Base-by-base conservation (phyloP, 768 basidiomycete genomes). In the Lyophyllum semitale region DNA sequence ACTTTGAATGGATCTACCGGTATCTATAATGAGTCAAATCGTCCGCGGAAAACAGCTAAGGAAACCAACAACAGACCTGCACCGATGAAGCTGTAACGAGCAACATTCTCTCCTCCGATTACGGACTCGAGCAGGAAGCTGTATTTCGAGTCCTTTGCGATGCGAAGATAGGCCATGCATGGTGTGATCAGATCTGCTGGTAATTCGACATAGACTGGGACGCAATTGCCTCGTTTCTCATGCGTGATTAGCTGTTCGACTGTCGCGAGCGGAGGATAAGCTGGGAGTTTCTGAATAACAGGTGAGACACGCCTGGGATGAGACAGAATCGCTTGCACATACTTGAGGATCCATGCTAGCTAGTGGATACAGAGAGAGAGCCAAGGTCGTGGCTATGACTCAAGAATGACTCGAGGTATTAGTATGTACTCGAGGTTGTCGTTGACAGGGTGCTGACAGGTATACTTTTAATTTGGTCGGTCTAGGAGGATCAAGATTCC, bases 101-200 rank as follows among this genome's bases (percentile, higher is more conserved):
- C 95, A 45, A 96, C 76, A 67, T 85, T 92, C 76, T 97, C 93
- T 38, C 95, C 95, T 26, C 84, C 89, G 26, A 93, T 79, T 41
- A 98, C 89, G 43, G 93, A 95, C 71, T 99, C 97, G 40, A 99
- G 81, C 44, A 99, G 74, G 71, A 98, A 99, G 68, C 92, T 95
- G 76, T 96, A 92, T 68, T 89, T 91, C 1, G 93, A 92, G 65
- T 94, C 91, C 65, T 95, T 89, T 12, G 95, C 87, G 58, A 98
- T 82, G 54, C 93, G 86, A 45, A 99, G 84, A 71, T 98, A 99
- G 7, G 97, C 95, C 76, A 94, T 90, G 68, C 94, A 95, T 71
- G 97, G 97, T 23, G 97, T 99, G 58, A 98, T 83, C 58, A 98
- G 85, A 68, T 99, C 97, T 43, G 94, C 95, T 22, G 96, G 95